Base-by-base conservation (phyloP, 148 eudicot species). In the Diospyros lotus region DNA sequence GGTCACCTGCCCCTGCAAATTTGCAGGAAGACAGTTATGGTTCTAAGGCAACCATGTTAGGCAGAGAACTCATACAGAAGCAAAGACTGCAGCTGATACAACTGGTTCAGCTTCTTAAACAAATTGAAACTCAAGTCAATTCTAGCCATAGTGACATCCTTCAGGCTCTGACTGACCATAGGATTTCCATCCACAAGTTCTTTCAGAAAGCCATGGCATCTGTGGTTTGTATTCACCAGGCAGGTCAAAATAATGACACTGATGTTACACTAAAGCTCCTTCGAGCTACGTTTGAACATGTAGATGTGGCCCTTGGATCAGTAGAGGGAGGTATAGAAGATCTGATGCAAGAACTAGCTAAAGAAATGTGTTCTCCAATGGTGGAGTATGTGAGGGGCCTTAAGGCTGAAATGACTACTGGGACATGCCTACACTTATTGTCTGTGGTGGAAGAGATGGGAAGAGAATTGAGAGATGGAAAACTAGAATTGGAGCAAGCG, bases 31-130 rank as follows among this genome's bases (percentile, higher is more conserved):
- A 79, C n/a, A 45, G 61, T 55, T 79, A 72, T 40, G 60, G 58
- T 39, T 18, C 43, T 62, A 81, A 60, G 51, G 87, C 83, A 38
- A 77, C 64, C 11, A 68, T 58, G 14, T 79, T 77, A 9, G 81
- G 85, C 74, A 85, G 79, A 64, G 83, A 85, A 69, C 73, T 85
- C 18, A 46, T 79, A 48, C 81, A 76, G 40, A 85, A 77, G 64
- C 85, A 82, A 75, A 79, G 59, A 59, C 41, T 70, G 59, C 85
- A 79, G 68, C 71, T 81, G 56, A 64, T 66, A 54, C 82, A 82
- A 44, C 58, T 82, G 55, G 73, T 79, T 9, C 43, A 73, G 45
- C 71, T 79, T 52, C 82, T 79, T 5, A 71, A 59, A 79, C 69
- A 79, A 58, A 77, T 82, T 64, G 80, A 82, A 73, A 65, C 61